Base-by-base conservation (phyloP, 2,329 filamentous ascomycete species). In the Stagonosporopsis chrysanthemi region DNA sequence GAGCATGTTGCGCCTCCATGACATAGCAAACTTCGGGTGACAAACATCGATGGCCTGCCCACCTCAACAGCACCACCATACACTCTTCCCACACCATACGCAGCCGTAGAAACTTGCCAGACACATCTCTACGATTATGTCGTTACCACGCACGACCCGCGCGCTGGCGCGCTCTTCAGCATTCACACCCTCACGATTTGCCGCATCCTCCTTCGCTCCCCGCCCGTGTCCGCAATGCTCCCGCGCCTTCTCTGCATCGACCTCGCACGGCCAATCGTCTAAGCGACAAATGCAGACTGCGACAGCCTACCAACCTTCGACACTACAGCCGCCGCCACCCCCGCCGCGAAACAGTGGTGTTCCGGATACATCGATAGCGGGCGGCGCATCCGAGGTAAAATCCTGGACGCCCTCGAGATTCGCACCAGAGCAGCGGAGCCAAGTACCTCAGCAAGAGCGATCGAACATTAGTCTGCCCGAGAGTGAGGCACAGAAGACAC, bases 401-500 rank as follows among this genome's bases (percentile, higher is more conserved):
- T 80, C 81, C 44, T 79, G 77, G n/a, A 77, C 78, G 46, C 76
- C 80, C n/a, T 78, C 81, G 31, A 80, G 77, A 62, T 43, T 58
- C 6, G 57, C 62, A 66, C 64, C 74, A 68, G 58, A 69, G 57
- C 61, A 66, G 57, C 62, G 29, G 49, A 59, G 49, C 6, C 40
- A 62, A 28, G 41, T 60, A 35, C 26, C 64, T n/a, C 52, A 62
- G 40, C 49, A 70, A 47, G 65, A 70, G 29, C 69, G 73, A 23
- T 66, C 77, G 2, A 78, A 75, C n/a, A 68, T 82, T 26, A 82
- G 82, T 57, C 65, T 88, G 22, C 78, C 82, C 24, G 89, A 92
- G 73, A 75, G 77, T 42, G 88, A 90, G 72, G 86, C 88, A 1
- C 90, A 92, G 72, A 88, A 86, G 71, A 79, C 86, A 31, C 87